Evolutionary conservation across 352 stramenopile species (phyloP).

Genomic region (Phytopythium cucurbitacearum): DNA sequence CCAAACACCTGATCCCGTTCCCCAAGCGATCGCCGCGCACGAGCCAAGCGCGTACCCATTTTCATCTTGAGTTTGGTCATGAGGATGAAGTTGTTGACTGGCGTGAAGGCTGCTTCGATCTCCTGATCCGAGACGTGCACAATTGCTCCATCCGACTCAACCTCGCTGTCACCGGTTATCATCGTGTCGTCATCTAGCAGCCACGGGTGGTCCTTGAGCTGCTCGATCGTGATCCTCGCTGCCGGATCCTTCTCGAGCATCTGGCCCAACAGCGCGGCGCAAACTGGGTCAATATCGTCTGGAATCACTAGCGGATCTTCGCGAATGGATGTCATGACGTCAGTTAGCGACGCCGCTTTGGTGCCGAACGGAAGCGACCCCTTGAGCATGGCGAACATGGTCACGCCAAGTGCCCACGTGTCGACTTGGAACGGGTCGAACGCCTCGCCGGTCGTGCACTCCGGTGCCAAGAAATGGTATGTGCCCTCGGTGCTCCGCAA

Average conservation of each 20-base stretch:
- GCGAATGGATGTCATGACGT: constrained; percentile 73
- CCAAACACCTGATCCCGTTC: constrained; percentile 1
- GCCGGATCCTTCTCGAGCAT: constrained; percentile 61
- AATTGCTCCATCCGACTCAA: constrained; percentile 1
- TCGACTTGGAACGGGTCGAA: constrained; percentile 80
- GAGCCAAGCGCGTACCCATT: constrained; percentile 48
- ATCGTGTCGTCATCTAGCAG: constrained; percentile 8
- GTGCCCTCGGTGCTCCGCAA: constrained; percentile 82
- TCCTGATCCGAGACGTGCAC: constrained; percentile 56
- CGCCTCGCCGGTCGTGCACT: constrained; percentile 71
- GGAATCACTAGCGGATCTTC: constrained; percentile 46
- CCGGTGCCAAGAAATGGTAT: constrained; percentile 83
- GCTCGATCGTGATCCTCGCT: constrained; percentile 42
- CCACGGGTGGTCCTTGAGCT: constrained; percentile 59
- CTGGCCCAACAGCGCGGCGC: constrained; percentile 29
- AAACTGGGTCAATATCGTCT: constrained; percentile 31
- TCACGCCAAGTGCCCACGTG: constrained; percentile 81
- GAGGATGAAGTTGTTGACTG: constrained; percentile 79
- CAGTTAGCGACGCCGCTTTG: constrained; percentile 38
- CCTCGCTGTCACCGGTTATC: background rate
- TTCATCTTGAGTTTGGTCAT: constrained; percentile 78
- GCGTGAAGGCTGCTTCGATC: constrained; percentile 73
- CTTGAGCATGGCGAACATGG: constrained; percentile 66
- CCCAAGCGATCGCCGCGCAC: constrained; percentile 25
- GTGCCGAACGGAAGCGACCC: constrained; percentile 70